Base-by-base conservation (phyloP, 179 eudicot genomes). In the Beta corolliflora region DNA sequence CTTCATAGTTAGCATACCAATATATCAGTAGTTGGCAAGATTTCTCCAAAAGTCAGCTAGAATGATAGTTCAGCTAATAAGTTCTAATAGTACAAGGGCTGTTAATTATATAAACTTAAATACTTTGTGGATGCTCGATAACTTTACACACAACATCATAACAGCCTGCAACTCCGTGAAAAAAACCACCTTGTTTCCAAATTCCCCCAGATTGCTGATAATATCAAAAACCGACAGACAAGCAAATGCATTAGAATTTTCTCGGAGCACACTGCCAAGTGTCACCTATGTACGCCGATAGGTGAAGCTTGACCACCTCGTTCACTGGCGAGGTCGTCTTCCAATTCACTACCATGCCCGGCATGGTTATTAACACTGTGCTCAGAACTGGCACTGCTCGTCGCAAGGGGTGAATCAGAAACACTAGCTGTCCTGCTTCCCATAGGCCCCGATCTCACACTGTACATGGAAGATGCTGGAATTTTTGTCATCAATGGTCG, bases 401-500 rank as follows among this genome's bases (percentile, higher is more conserved):
- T 93, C 25, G 93, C 92, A 48, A 87, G 90, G 60, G 97, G 93
- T 68, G 98, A 95, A 79, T 93, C 92, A 25, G 89, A 91, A 59
- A 87, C 89, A 69, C 98, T 92, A 46, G 90, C 85, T 9, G 90
- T 86, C 86, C 86, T 82, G 88, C 86, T 88, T 76, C 94, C 91
- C 23, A 89, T 73, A 9, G 91, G 88, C 25, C 91, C 91, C 21
- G 96, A 89, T 88, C 99, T 85, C 85, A 96, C 97, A 73, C 99
- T 96, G 81, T 96, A 96, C 98, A 96, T 91, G 55, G 99, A 96
- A 19, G 99, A 96, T 83, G 99, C 99, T 70, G 99, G 99, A 83
- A 96, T 90, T 85, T 96, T 96, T 60, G 93, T 90, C 99, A 96
- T 96, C 83, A 92, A 83, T 75, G 99, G 91, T n/a, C 94, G 89